Base-by-base conservation (phyloP, 2,329 filamentous ascomycete species). In the Chaetoscypha palmicola region DNA sequence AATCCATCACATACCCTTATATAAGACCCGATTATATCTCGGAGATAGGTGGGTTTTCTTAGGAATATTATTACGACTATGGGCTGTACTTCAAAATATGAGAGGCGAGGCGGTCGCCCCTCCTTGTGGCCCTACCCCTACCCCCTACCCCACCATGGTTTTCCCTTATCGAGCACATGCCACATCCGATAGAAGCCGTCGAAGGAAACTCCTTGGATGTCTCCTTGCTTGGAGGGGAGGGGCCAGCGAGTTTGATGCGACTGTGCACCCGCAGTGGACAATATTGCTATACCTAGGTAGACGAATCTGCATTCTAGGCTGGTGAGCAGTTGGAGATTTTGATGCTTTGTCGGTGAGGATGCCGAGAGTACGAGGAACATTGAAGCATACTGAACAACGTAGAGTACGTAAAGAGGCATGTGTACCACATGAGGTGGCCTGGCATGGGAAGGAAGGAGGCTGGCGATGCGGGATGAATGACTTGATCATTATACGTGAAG, bases 111-210 rank as follows among this genome's bases (percentile, higher is more conserved):
- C 24, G 12, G 24, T 28, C 24, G 12, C 24, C 24, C 24, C 24
- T 28, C 24, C 24, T 7, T 28, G 7, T 28, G 28, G 28, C 11
- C n/a, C 17, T 16, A 10, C 11, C 32, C 32, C 10, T 19, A 10
- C 12, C 32, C 24, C 32, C 32, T 35, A 11, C 17, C 7, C 12
- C 24, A 28, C 24, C 7, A 28, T 28, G 7, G 24, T 19, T 19
- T 35, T 35, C 12, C 32, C 32, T 35, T 35, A 35, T 35, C 32
- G 32, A 19, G 32, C 32, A 35, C 19, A 19, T 19, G 12, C 35
- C 35, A 38, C 22, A 23, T 23, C 35, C 35, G 35, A 38, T 24
- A 38, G 20, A 38, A 38, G 35, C 35, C 35, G 35, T 24, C 17
- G 20, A 38, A 14, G n/a, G 21, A 23, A 38, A 8, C 5, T n/a